phyloP scores from a whole-genome alignment of 2,329 filamentous ascomycete species.

The Aspergillus intermedius region DNA sequence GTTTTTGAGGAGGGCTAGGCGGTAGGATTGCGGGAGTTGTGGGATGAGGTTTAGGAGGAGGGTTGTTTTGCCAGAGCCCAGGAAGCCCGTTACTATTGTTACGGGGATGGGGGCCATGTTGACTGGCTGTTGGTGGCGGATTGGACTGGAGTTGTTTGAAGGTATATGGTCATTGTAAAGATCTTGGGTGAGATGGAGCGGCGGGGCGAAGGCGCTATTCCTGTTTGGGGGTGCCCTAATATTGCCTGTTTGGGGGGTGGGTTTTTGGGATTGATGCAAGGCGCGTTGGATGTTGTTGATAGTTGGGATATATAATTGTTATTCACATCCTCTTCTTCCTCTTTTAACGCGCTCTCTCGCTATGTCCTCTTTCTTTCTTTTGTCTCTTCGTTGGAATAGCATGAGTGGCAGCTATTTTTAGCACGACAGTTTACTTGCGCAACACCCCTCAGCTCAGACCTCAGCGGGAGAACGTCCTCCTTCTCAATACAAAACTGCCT shows the following conservation, averaged over 20 bases:
- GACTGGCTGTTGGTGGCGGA: neutral
- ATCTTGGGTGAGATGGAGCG: neutral
- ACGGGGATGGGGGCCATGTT: conserved; percentile 69
- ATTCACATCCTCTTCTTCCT: too few relatives aligned
- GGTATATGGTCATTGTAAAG: neutral
- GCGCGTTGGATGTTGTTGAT: too few relatives aligned
- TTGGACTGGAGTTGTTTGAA: neutral
- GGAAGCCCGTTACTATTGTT: conserved; percentile 92
- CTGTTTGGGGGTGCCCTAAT: neutral
- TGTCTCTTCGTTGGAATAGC: too few relatives aligned
- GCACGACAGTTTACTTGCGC: too few relatives aligned
- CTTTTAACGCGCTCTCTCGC: too few relatives aligned
- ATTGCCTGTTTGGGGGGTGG: neutral
- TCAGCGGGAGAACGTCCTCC: too few relatives aligned
- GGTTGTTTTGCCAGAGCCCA: conserved; percentile 94
- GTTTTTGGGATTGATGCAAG: too few relatives aligned
- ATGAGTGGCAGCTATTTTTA: too few relatives aligned
- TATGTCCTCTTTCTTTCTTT: too few relatives aligned
- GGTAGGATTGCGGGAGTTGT: conserved; percentile 81
- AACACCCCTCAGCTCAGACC: too few relatives aligned
- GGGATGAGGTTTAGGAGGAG: conserved; percentile 89
- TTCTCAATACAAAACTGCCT: too few relatives aligned
- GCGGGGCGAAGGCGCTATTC: neutral
- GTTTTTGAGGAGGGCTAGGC: conserved; percentile 91
- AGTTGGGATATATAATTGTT: too few relatives aligned